phyloP scores from a whole-genome alignment of 1,284 basidiomycete species.

The Chalciporus sp. region DNA sequence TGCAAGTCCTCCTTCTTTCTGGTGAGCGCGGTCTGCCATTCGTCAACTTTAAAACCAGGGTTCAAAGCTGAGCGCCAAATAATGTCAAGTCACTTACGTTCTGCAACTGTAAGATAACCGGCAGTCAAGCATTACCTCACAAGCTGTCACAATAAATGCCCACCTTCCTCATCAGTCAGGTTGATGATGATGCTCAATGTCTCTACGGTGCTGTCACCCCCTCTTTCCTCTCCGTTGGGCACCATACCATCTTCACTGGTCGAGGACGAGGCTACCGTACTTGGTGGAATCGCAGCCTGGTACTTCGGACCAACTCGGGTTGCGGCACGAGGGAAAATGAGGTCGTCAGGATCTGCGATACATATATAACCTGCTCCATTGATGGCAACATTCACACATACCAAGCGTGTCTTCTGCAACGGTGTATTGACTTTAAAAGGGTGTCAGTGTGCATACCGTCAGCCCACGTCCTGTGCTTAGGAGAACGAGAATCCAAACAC shows the following conservation, averaged over 20 bases:
- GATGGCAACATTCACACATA: conserved; percentile 39
- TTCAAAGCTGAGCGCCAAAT: not conserved
- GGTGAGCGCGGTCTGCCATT: conserved; percentile 55
- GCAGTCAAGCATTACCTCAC: conserved; percentile 22
- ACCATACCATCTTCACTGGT: conserved; percentile 37
- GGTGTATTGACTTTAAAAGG: conserved; percentile 72
- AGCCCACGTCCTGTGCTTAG: conserved; percentile 6
- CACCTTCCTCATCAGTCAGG: conserved; percentile 68
- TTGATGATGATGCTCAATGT: conserved; percentile 63
- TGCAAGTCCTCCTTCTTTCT: conserved; percentile 49
- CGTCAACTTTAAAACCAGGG: conserved; percentile 52
- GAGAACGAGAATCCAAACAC: conserved; percentile 1
- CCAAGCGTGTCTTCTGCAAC: conserved; percentile 90
- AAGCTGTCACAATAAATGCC: conserved; percentile 26
- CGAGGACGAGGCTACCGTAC: conserved; percentile 31
- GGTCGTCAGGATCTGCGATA: conserved; percentile 82
- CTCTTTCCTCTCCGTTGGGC: conserved; percentile 55
- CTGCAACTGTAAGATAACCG: conserved; percentile 23
- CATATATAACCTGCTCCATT: conserved; percentile 26
- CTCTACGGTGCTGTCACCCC: conserved; percentile 75
- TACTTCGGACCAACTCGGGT: conserved; percentile 88
- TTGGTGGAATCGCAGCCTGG: conserved; percentile 66
- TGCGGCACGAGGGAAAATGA: conserved; percentile 90
- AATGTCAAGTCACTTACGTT: conserved; percentile 27
- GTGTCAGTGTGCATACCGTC: conserved; percentile 16